Conservation (phyloP, 2,329 filamentous ascomycete species). For the Plectosphaerella sp. region DNA sequence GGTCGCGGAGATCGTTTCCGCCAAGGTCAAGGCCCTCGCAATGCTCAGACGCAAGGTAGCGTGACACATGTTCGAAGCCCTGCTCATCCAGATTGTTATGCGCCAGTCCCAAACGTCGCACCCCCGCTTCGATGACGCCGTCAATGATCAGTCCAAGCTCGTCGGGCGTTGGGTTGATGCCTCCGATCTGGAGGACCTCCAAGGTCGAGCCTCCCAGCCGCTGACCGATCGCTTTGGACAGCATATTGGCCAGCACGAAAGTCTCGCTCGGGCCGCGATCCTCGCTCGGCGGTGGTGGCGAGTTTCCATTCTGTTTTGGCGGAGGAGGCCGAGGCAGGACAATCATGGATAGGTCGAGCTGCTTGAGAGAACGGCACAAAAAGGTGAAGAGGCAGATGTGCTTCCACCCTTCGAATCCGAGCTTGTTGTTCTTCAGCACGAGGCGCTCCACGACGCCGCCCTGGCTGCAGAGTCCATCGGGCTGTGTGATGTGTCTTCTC, state of each 20-base stretch:
- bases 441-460: constrained; percentile 81
- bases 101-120: constrained; percentile 76
- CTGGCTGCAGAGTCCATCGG: constrained; percentile 38
- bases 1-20: constrained; percentile 67
- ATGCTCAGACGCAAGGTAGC: constrained; percentile 68
- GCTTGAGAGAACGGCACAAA: constrained; percentile 81
- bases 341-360: constrained; percentile 81
- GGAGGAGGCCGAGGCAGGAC: constrained; percentile 55
- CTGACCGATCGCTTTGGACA: constrained; percentile 72
- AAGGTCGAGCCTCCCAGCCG: constrained; percentile 71
- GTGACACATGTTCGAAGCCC: constrained; percentile 70
- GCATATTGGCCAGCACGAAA: constrained; percentile 40
- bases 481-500: constrained; percentile 32
- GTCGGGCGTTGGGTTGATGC: constrained; percentile 67
- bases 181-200: constrained; percentile 78
- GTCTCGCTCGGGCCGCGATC: constrained; percentile 8
- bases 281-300: constrained; percentile 12
- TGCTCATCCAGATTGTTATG: constrained; percentile 73
- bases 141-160: constrained; percentile 77
- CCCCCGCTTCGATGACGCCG: constrained; percentile 71
- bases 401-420: constrained; percentile 85
- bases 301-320: constrained; percentile 13
- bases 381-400: constrained; percentile 87
- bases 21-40: constrained; percentile 89
- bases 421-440: constrained; percentile 86